These are phyloP conservation scores for Sordariomycetes sp. DNA, from an alignment of 2,329 filamentous ascomycete species.

Conservation along the genomic window DNA sequence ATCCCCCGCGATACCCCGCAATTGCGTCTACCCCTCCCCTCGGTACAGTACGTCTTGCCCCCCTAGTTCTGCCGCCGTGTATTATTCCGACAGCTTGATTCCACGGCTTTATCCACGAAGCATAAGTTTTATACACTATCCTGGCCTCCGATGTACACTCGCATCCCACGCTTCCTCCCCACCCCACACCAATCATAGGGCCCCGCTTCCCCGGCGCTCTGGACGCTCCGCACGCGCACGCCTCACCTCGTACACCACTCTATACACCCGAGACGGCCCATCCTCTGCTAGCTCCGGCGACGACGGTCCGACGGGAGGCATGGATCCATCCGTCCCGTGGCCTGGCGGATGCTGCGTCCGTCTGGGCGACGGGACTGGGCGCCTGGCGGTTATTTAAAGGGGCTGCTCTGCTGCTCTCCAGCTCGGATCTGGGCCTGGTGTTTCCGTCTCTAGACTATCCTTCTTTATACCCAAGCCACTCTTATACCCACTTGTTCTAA, in stretches of 20 bases:
- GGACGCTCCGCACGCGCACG: no score
- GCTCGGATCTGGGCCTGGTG: neutral
- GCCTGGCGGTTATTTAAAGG: neutral
- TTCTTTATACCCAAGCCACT: neutral
- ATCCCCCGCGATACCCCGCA: no score
- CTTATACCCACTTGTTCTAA: neutral
- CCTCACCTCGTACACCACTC: neutral
- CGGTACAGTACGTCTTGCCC: no score
- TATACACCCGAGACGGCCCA: neutral
- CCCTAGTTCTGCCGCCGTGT: no score
- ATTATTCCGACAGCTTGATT: no score
- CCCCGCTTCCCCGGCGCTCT: no score
- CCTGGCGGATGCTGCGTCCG: slow-evolving; percentile 2
- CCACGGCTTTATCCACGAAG: no score
- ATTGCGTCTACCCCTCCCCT: no score
- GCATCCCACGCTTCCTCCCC: no score
- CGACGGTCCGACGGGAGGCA: slow-evolving; percentile 1
- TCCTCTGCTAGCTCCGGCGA: neutral
- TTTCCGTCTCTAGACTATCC: neutral
- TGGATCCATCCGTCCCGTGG: neutral
- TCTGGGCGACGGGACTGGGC: neutral
- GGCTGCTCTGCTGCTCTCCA: neutral
- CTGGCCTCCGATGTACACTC: no score
- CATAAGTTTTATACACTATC: no score
- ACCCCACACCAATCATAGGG: no score